phyloP scores from a whole-genome alignment of 2,329 filamentous ascomycete species.

The Fusarium keratoplasticum region DNA sequence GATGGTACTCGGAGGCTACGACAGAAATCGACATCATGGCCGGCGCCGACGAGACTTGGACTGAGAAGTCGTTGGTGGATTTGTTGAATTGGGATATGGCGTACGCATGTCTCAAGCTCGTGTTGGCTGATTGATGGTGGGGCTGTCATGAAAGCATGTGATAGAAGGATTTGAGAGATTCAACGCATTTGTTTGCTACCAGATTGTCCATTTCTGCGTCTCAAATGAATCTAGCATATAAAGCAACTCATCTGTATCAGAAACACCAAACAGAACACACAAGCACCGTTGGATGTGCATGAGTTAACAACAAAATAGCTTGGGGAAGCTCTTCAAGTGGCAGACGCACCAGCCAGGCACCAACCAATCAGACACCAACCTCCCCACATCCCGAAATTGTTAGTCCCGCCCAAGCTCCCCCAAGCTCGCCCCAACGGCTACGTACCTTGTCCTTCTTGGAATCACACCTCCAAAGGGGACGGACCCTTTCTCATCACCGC shows the following conservation, averaged over 20 bases:
- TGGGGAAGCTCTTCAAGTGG: not conserved
- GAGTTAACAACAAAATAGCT: not conserved
- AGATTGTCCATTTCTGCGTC: not conserved
- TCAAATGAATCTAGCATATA: not conserved
- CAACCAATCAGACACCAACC: slow-evolving; percentile 24
- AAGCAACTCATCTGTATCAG: too few relatives aligned
- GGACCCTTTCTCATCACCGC: slow-evolving; percentile 8
- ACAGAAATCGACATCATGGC: not conserved
- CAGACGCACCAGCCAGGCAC: slow-evolving; percentile 1
- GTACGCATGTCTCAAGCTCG: not conserved
- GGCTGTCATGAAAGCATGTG: slow-evolving; percentile 3
- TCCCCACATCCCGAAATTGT: slow-evolving; percentile 26
- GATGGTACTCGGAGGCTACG: slow-evolving; percentile 1
- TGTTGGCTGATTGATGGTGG: not conserved
- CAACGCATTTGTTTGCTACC: not conserved
- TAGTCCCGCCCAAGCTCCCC: slow-evolving; percentile 25
- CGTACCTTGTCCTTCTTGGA: slow-evolving; percentile 9
- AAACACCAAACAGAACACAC: not conserved
- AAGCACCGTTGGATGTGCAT: not conserved
- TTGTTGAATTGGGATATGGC: not conserved
- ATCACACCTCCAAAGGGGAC: slow-evolving; percentile 12
- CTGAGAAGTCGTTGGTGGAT: not conserved
- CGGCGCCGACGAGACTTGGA: not conserved
- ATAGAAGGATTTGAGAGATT: not conserved
- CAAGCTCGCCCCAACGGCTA: slow-evolving; percentile 11